Conservation (phyloP, 306 rosid genomes). For the Alnus glutinosa region DNA sequence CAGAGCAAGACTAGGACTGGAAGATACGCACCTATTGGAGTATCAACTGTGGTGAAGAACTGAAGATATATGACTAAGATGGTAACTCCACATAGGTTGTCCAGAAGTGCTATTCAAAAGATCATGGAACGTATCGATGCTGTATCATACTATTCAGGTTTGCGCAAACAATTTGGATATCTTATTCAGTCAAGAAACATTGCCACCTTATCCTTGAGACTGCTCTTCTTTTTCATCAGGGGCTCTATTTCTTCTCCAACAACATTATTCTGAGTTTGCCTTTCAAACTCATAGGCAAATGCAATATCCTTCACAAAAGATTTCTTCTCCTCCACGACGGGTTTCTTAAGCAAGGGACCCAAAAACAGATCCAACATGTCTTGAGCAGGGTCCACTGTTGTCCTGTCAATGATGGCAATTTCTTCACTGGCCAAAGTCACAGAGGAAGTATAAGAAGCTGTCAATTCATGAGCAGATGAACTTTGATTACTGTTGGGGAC, state of each 20-base stretch:
- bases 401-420: slow-evolving; percentile 23
- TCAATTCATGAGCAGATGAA: slow-evolving; percentile 25
- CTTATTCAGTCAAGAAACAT: slow-evolving; percentile 52
- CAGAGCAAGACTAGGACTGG: not conserved
- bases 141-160: not conserved
- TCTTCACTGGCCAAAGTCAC: slow-evolving; percentile 32
- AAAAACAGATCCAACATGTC: slow-evolving; percentile 78
- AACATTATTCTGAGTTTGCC: slow-evolving; percentile 34
- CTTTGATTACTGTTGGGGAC: slow-evolving; percentile 28
- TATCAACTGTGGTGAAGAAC: not conserved
- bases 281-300: slow-evolving; percentile 32
- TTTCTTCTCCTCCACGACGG: slow-evolving; percentile 44
- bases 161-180: slow-evolving; percentile 11
- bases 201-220: slow-evolving; percentile 66
- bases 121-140: not conserved
- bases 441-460: slow-evolving; percentile 29
- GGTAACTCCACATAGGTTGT: not conserved
- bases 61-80: not conserved
- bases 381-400: slow-evolving; percentile 66
- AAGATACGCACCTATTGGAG: slow-evolving; percentile 8
- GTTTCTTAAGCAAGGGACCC: slow-evolving; percentile 71
- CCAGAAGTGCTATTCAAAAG: not conserved
- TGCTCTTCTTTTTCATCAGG: slow-evolving; percentile 55
- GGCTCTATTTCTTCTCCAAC: slow-evolving; percentile 45
- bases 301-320: slow-evolving; percentile 28